Conservation (phyloP, 148 eudicot species). For the Oxyria digyna region DNA sequence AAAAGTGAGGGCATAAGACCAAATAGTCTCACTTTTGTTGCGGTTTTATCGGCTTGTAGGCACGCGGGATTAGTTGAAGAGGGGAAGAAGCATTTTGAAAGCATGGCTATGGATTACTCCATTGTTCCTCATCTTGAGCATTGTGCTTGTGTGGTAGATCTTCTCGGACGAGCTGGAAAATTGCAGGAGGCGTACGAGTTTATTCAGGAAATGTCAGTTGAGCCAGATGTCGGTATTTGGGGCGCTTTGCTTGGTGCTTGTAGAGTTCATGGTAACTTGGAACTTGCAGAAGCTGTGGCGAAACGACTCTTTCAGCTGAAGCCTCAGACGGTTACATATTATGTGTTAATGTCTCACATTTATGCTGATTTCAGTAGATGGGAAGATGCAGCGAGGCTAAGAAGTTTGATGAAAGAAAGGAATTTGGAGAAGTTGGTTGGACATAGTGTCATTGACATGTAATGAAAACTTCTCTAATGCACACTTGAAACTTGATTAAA, state of each 20-base stretch:
- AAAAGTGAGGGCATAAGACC: constrained; percentile 4
- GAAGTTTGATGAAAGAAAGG: constrained; percentile 3
- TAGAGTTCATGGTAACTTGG: constrained; percentile 15
- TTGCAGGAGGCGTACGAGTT: constrained; percentile 28
- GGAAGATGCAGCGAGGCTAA: constrained; percentile 6
- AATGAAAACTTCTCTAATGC: background rate
- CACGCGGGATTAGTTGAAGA: constrained; percentile 8
- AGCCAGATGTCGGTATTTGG: constrained; percentile 27
- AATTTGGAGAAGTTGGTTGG: constrained; percentile 2
- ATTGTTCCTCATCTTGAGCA: constrained; percentile 18
- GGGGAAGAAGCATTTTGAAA: constrained; percentile 3
- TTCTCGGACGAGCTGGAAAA: constrained; percentile 29
- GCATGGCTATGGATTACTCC: background rate
- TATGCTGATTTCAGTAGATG: constrained; percentile 8
- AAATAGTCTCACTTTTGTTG: constrained; percentile 1
- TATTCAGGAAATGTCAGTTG: constrained; percentile 21
- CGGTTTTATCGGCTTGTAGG: constrained; percentile 6
- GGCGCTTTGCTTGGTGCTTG: constrained; percentile 28
- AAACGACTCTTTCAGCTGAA: background rate
- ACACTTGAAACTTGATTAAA: background rate
- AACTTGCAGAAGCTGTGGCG: constrained; percentile 8
- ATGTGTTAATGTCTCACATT: constrained; percentile 5
- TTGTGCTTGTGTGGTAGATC: constrained; percentile 29
- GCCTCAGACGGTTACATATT: constrained; percentile 5
- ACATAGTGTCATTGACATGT: background rate